Conservation (phyloP, 2,329 filamentous ascomycete species). For the Hirsutella minnesotensis region DNA sequence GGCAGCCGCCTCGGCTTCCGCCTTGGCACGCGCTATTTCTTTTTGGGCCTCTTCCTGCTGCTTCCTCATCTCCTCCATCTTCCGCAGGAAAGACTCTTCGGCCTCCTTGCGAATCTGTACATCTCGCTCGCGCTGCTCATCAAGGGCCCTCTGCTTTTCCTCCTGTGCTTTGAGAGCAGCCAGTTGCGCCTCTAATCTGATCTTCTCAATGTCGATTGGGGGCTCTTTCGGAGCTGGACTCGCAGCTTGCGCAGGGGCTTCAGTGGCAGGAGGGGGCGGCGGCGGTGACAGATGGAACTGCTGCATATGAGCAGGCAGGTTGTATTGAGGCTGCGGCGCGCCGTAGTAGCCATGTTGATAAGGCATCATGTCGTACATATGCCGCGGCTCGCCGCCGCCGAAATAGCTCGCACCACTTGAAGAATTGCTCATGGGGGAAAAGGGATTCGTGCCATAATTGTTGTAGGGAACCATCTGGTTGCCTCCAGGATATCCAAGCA, state of each 20-base stretch:
- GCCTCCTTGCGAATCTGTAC: conserved; percentile 33
- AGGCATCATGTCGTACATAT: conserved; percentile 38
- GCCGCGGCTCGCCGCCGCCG: conserved; percentile 21
- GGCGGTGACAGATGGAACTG: conserved; percentile 25
- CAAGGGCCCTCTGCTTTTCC: conserved; percentile 31
- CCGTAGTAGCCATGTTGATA: conserved; percentile 24
- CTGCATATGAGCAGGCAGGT: conserved; percentile 16
- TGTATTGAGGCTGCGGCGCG: conserved; percentile 4
- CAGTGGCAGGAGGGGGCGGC: conserved; percentile 29
- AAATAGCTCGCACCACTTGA: conserved; percentile 29
- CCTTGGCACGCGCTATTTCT: conserved; percentile 34
- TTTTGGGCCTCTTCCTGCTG: conserved; percentile 33
- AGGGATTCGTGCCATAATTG: conserved; percentile 27
- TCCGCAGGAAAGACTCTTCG: conserved; percentile 28
- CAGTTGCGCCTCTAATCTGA: conserved; percentile 50
- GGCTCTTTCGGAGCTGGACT: conserved; percentile 28
- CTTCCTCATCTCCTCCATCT: conserved; percentile 27
- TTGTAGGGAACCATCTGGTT: conserved; percentile 38
- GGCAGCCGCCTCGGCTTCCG: conserved; percentile 32
- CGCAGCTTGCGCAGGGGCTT: conserved; percentile 18
- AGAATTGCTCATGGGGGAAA: conserved; percentile 26
- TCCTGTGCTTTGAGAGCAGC: conserved; percentile 34
- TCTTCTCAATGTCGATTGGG: conserved; percentile 41
- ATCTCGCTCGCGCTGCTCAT: conserved; percentile 31
- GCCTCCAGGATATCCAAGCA: conserved; percentile 22